A percentile compares a stretch with the other conserved stretches of the same genome.
These are phyloP conservation scores for Yarrowia yakushimensis DNA, from an alignment of 805 yeast species.

Conservation along the genomic window DNA sequence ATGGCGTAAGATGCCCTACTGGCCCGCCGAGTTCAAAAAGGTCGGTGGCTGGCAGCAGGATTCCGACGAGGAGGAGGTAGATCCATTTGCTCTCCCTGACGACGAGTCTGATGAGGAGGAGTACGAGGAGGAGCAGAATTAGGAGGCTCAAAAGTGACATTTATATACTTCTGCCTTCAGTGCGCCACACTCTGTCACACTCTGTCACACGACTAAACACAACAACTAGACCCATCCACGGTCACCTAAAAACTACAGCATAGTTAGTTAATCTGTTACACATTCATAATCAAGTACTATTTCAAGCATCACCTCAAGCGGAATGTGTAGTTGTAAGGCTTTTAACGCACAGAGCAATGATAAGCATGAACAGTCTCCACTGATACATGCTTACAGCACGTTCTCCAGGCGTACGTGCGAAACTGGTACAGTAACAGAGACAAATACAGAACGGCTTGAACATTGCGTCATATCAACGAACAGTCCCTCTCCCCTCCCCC, in stretches of 20 bases:
- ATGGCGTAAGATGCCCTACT: constrained; percentile 38
- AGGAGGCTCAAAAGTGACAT: neutral
- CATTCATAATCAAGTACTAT: neutral
- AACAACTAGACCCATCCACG: neutral
- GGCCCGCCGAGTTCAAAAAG: constrained; percentile 37
- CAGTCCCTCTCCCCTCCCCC: too few relatives aligned
- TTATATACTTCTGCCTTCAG: neutral
- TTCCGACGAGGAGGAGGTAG: constrained; percentile 31
- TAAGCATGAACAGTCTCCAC: neutral
- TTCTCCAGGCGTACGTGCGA: too few relatives aligned
- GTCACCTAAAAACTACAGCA: neutral
- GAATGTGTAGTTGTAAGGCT: too few relatives aligned
- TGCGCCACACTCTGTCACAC: neutral
- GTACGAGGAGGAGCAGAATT: constrained; percentile 26
- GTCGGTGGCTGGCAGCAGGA: constrained; percentile 28
- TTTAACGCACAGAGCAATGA: neutral
- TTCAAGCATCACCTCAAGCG: too few relatives aligned
- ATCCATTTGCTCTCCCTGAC: constrained; percentile 18
- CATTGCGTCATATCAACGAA: too few relatives aligned
- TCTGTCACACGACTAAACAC: neutral
- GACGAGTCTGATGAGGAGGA: constrained; percentile 28
- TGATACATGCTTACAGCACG: too few relatives aligned
- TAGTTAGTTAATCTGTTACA: neutral
- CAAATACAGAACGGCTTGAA: too few relatives aligned
- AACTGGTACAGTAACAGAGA: too few relatives aligned